phyloP scores from a whole-genome alignment of 2,329 filamentous ascomycete species.

The Cladophialophora bantiana region DNA sequence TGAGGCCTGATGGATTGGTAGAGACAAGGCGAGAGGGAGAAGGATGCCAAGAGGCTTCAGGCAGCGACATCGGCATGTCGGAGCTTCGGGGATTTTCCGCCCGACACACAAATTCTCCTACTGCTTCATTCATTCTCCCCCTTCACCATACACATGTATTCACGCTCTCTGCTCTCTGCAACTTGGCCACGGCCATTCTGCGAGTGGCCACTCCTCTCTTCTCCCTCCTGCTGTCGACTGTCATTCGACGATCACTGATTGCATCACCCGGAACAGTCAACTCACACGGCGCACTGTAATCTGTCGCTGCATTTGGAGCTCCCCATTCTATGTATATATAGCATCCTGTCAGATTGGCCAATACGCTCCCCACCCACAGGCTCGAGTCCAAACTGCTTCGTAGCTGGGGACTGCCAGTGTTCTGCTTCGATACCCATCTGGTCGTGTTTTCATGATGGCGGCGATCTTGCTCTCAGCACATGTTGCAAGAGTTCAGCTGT shows the following conservation, averaged over 20 bases:
- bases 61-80: slow-evolving; percentile 20
- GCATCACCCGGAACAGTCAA: slow-evolving; percentile 1
- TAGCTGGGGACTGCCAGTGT: not conserved
- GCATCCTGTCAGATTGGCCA: slow-evolving; percentile 14
- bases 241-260: not conserved
- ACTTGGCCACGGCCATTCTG: slow-evolving; percentile 18
- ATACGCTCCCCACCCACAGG: not conserved
- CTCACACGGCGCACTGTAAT: not conserved
- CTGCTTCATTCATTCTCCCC: not conserved
- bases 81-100: slow-evolving; percentile 8
- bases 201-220: slow-evolving; percentile 1
- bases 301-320: not conserved
- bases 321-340: slow-evolving; percentile 8
- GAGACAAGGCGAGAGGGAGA: not conserved
- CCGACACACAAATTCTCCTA: slow-evolving; percentile 3
- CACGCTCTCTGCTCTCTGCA: not conserved
- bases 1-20: not conserved
- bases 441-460: not conserved
- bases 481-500: not conserved
- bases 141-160: not conserved
- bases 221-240: too few relatives aligned
- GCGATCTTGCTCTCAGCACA: not conserved
- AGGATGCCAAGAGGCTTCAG: not conserved
- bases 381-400: slow-evolving; percentile 1
- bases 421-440: not conserved